A percentile compares a stretch with the other conserved stretches of the same genome.
phyloP scores from a whole-genome alignment of 208 protist genomes.

The Wallacemonas sp. region DNA sequence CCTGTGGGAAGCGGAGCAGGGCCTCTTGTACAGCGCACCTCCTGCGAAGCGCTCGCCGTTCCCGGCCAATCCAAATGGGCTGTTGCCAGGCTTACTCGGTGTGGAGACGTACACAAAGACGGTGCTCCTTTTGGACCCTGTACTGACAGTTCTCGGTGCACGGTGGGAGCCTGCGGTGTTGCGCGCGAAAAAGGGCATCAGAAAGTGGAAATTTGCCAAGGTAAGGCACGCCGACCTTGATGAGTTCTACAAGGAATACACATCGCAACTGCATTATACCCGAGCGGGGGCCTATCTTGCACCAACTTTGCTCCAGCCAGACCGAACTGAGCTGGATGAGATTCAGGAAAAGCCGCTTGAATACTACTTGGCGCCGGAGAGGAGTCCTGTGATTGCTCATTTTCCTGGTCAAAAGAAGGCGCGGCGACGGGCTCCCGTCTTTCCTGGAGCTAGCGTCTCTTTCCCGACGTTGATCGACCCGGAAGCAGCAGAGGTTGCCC shows the following conservation, averaged over 20 bases:
- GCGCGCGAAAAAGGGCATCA: too few relatives aligned
- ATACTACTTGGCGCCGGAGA: background rate
- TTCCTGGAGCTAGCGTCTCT: background rate
- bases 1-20: slow-evolving; percentile 22
- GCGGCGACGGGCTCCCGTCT: background rate
- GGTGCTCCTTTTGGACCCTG: background rate
- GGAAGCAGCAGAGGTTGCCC: background rate
- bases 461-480: background rate
- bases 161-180: background rate
- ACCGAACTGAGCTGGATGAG: background rate
- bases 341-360: background rate
- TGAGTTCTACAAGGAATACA: background rate
- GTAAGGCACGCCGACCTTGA: background rate
- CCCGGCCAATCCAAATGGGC: slow-evolving; percentile 3
- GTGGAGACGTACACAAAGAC: slow-evolving; percentile 15
- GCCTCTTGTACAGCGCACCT: slow-evolving; percentile 9
- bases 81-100: slow-evolving; percentile 18
- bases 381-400: background rate
- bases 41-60: background rate
- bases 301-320: background rate
- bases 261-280: background rate
- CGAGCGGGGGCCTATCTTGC: background rate
- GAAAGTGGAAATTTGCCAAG: too few relatives aligned
- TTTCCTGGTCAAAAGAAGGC: background rate
- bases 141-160: background rate